These are phyloP conservation scores for Xylariomycetidae sp. DNA, from an alignment of 2,329 filamentous ascomycete species.

Conservation along the genomic window DNA sequence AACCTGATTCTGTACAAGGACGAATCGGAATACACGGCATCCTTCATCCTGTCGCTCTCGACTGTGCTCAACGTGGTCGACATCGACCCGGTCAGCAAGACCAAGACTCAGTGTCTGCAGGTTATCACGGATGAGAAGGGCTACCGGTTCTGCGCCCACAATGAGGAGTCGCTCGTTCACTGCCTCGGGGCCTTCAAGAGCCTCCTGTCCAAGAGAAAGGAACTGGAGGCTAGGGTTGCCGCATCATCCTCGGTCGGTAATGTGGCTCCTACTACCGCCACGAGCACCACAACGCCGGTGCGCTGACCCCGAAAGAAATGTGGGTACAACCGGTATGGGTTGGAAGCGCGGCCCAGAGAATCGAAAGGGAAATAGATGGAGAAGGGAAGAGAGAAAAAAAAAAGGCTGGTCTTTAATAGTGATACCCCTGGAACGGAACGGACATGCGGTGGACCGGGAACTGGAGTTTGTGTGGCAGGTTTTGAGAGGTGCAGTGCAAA, in stretches of 20 bases:
- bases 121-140: conserved; percentile 90
- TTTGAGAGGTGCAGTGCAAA: no score
- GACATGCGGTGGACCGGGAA: no score
- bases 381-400: neutral
- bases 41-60: conserved; percentile 73
- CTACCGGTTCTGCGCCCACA: conserved; percentile 69
- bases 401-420: no score
- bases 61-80: conserved; percentile 87
- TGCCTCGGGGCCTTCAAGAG: conserved; percentile 93
- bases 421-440: no score
- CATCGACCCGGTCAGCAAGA: conserved; percentile 80
- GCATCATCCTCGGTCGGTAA: conserved; percentile 26
- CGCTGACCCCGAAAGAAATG: no score
- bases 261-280: no score
- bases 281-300: no score
- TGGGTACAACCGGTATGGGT: no score
- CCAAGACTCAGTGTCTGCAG: conserved; percentile 83
- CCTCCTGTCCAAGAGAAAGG: conserved; percentile 65
- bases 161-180: conserved; percentile 77
- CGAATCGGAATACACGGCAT: conserved; percentile 81
- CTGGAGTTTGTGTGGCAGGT: no score
- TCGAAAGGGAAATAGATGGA: neutral
- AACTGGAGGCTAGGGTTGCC: conserved; percentile 49
- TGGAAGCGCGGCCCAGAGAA: no score
- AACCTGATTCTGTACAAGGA: conserved; percentile 91